phyloP scores from a whole-genome alignment of 2,329 filamentous ascomycete genomes.

The Pseudogymnoascus sp. region DNA sequence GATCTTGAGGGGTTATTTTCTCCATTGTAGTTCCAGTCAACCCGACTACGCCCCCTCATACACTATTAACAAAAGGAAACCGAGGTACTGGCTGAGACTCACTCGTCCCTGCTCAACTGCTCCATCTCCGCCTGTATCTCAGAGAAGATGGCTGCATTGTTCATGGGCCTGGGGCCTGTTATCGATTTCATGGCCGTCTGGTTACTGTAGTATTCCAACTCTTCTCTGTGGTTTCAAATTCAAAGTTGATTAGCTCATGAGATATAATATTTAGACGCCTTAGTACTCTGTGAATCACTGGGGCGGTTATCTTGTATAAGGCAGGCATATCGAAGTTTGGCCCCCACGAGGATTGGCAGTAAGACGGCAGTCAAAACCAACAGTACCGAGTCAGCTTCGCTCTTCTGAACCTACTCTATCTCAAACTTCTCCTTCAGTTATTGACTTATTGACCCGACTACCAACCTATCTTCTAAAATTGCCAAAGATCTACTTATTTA shows the following conservation, averaged over 20 bases:
- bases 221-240: not conserved
- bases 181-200: not conserved
- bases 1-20: not conserved
- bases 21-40: not conserved
- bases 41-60: not conserved
- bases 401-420: not conserved
- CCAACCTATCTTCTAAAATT: not conserved
- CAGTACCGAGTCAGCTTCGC: not conserved
- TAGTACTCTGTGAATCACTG: not conserved
- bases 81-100: not conserved
- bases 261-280: not conserved
- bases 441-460: not conserved
- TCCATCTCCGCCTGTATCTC: not conserved
- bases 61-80: not conserved
- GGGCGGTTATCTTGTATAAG: not conserved
- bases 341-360: not conserved
- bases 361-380: not conserved
- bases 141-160: not conserved
- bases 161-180: not conserved
- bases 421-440: not conserved
- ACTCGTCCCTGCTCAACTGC: not conserved
- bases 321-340: no score
- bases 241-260: not conserved
- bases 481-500: not conserved
- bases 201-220: not conserved